These are phyloP conservation scores for Pichia sp. DNA, from an alignment of 1,139 yeast species.

Conservation along the genomic window DNA sequence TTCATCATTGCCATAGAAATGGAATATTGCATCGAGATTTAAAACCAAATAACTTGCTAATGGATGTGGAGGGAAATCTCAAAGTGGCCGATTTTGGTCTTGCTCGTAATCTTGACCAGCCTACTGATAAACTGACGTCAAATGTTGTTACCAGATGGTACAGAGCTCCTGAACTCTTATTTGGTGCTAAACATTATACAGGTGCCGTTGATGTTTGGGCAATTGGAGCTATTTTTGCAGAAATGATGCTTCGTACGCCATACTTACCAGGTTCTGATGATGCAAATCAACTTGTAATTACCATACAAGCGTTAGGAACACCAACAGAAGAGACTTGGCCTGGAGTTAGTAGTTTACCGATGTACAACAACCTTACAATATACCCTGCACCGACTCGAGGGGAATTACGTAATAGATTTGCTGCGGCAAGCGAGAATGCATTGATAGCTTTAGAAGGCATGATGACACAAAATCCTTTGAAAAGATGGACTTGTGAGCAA, in stretches of 20 bases:
- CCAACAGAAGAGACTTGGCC: constrained; percentile 95
- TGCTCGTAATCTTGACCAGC: constrained; percentile 75
- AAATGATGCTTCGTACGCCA: constrained; percentile 88
- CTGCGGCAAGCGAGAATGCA: constrained; percentile 88
- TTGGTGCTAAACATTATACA: constrained; percentile 86
- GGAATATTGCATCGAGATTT: constrained; percentile 85
- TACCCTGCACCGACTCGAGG: constrained; percentile 82
- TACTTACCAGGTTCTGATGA: constrained; percentile 91
- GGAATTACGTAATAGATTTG: constrained; percentile 75
- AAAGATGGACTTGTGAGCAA: constrained; percentile 57
- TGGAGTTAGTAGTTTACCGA: constrained; percentile 70
- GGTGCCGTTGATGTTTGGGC: constrained; percentile 92
- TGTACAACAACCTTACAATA: constrained; percentile 60
- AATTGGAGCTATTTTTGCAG: constrained; percentile 93
- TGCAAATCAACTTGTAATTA: constrained; percentile 79
- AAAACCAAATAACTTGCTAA: constrained; percentile 72
- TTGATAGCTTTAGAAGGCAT: constrained; percentile 66
- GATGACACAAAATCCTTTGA: constrained; percentile 72
- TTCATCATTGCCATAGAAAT: constrained; percentile 91
- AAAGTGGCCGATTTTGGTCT: constrained; percentile 97
- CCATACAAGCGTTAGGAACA: constrained; percentile 91
- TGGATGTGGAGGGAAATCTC: constrained; percentile 80
- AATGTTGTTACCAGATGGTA: constrained; percentile 98
- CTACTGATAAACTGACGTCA: constrained; percentile 76
- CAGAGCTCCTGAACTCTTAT: constrained; percentile 85